These are phyloP conservation scores for Metarhizium sp. DNA, from an alignment of 2,329 filamentous ascomycete species.

Conservation along the genomic window DNA sequence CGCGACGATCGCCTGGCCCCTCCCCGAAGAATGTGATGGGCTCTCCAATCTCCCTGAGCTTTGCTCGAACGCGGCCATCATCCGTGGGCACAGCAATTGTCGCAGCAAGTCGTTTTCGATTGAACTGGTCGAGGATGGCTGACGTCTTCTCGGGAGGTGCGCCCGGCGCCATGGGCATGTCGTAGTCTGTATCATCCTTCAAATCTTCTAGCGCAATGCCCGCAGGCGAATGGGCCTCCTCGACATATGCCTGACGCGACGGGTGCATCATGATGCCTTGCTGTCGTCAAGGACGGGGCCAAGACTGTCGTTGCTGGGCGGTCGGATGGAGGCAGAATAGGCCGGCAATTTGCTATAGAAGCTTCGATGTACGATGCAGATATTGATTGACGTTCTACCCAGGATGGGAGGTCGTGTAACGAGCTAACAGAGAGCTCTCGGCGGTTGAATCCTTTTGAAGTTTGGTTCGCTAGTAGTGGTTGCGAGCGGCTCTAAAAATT, in stretches of 20 bases:
- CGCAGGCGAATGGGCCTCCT: slow-evolving; percentile 59
- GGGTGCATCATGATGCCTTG: slow-evolving; percentile 62
- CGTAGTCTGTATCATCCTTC: slow-evolving; percentile 72
- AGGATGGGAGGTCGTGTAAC: neutral
- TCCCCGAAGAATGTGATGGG: slow-evolving; percentile 94
- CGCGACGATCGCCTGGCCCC: slow-evolving; percentile 73
- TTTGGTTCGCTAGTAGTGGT: no score
- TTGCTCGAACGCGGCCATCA: slow-evolving; percentile 73
- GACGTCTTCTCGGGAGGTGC: slow-evolving; percentile 74
- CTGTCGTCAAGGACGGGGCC: neutral
- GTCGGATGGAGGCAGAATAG: neutral
- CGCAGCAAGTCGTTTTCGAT: slow-evolving; percentile 80
- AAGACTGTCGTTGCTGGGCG: neutral
- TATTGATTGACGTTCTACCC: neutral
- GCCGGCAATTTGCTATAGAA: neutral
- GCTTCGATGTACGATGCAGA: neutral
- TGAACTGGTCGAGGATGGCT: slow-evolving; percentile 78
- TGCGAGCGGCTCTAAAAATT: no score
- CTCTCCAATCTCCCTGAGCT: slow-evolving; percentile 79
- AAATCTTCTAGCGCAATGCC: slow-evolving; percentile 41
- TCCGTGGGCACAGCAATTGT: slow-evolving; percentile 90
- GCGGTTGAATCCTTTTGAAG: no score
- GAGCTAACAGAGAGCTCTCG: neutral
- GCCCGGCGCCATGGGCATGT: slow-evolving; percentile 58
- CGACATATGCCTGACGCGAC: slow-evolving; percentile 84